These are phyloP conservation scores for Suillus fuscotomentosus DNA, from an alignment of 768 basidiomycete species.

Conservation along the genomic window DNA sequence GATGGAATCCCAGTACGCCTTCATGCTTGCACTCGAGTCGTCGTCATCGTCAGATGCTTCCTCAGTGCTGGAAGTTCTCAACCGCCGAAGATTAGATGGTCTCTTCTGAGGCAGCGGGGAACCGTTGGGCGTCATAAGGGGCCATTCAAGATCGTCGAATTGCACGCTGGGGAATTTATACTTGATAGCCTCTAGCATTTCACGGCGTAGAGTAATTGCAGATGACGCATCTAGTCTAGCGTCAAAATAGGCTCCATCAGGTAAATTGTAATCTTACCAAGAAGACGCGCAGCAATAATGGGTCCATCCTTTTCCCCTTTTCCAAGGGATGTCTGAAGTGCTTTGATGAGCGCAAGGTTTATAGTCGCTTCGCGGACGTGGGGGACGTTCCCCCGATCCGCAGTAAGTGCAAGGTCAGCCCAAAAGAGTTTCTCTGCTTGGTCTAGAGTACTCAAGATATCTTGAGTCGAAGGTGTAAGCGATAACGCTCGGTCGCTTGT, in stretches of 20 bases:
- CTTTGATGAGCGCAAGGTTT: slow-evolving; percentile 66
- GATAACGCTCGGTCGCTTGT: slow-evolving; percentile 40
- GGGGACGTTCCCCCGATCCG: slow-evolving; percentile 59
- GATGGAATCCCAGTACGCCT: slow-evolving; percentile 63
- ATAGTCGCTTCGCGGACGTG: slow-evolving; percentile 75
- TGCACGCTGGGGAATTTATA: slow-evolving; percentile 56
- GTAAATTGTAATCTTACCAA: slow-evolving; percentile 43
- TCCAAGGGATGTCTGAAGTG: slow-evolving; percentile 82
- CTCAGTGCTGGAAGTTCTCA: slow-evolving; percentile 22
- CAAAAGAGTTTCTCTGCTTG: slow-evolving; percentile 72
- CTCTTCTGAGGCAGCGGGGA: slow-evolving; percentile 28
- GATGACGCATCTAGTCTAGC: slow-evolving; percentile 60
- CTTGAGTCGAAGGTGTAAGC: slow-evolving; percentile 47
- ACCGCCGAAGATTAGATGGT: slow-evolving; percentile 12
- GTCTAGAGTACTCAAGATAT: slow-evolving; percentile 58
- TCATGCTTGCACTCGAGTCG: slow-evolving; percentile 34
- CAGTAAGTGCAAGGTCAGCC: slow-evolving; percentile 55
- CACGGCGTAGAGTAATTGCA: slow-evolving; percentile 78
- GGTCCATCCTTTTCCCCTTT: slow-evolving; percentile 49
- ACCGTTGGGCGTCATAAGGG: slow-evolving; percentile 47
- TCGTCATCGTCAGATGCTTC: slow-evolving; percentile 35
- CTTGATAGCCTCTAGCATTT: slow-evolving; percentile 80
- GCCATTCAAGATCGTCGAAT: slow-evolving; percentile 77
- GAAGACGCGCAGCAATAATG: slow-evolving; percentile 55
- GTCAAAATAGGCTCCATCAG: neutral